Percentiles rank a stretch among this genome's conserved stretches.
phyloP scores from a whole-genome alignment of 139 green algal genomes.

The Tetradesmus lagerheimii region DNA sequence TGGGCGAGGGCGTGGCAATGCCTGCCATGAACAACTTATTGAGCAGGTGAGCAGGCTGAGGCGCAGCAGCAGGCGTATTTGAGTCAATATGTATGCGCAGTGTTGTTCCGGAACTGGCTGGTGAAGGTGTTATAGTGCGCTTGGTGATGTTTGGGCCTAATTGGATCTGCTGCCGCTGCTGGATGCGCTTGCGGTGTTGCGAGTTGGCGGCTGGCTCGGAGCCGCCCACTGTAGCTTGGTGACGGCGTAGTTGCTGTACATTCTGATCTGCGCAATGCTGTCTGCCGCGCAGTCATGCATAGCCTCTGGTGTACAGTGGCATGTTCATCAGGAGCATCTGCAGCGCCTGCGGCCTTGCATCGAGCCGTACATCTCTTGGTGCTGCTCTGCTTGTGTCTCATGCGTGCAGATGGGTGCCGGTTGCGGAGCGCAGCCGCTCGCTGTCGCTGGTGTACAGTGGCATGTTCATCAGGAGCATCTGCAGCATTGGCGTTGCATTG shows the following conservation, averaged over 20 bases:
- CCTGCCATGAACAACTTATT: slow-evolving; percentile 99
- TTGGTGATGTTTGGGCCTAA: no score
- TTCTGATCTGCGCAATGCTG: no score
- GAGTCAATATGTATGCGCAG: no score
- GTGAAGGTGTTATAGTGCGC: no score
- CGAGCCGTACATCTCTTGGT: slow-evolving; percentile 60
- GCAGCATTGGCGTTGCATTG: no score
- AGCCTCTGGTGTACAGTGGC: slow-evolving; percentile 97
- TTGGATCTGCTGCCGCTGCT: background rate
- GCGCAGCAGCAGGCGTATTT: background rate
- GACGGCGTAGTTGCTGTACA: no score
- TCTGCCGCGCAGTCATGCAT: no score
- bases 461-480: no score
- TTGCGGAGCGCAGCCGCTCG: background rate
- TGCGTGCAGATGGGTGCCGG: background rate
- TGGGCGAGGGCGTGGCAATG: slow-evolving; percentile 99
- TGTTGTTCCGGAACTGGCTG: no score
- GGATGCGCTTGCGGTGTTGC: background rate
- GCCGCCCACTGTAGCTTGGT: no score
- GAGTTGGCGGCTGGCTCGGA: no score
- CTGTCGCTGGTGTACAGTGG: background rate
- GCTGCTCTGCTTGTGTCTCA: background rate
- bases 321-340: slow-evolving; percentile 97
- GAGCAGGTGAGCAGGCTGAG: slow-evolving; percentile 72
- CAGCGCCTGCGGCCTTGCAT: slow-evolving; percentile 83